These are phyloP conservation scores for Aspergillus diversus DNA, from an alignment of 495 filamentous ascomycete species.

Conservation along the genomic window DNA sequence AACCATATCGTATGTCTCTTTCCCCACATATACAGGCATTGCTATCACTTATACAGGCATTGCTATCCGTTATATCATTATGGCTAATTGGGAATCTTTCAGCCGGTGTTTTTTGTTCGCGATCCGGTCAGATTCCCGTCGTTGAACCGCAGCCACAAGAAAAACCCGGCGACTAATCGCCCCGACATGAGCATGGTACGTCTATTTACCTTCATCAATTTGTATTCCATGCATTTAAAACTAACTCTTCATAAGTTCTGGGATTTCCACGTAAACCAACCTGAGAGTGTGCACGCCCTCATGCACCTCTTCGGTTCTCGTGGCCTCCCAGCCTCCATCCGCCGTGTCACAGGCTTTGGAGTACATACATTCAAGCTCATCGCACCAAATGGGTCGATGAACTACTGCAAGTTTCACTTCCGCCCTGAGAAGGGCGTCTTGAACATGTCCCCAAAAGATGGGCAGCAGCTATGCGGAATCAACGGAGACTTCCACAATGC, in stretches of 20 bases:
- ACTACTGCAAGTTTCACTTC: slow-evolving; percentile 68
- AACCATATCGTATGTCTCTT: slow-evolving; percentile 33
- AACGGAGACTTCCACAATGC: slow-evolving; percentile 43
- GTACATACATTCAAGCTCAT: slow-evolving; percentile 70
- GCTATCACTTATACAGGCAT: too few relatives aligned
- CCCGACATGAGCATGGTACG: slow-evolving; percentile 54
- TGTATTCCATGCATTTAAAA: background rate
- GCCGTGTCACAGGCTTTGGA: slow-evolving; percentile 67
- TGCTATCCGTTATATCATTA: too few relatives aligned
- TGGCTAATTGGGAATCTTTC: background rate
- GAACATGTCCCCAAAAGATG: slow-evolving; percentile 58
- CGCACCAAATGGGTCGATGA: slow-evolving; percentile 54
- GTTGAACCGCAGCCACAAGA: slow-evolving; percentile 56
- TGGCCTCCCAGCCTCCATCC: slow-evolving; percentile 63
- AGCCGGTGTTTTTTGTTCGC: slow-evolving; percentile 57
- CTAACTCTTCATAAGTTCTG: slow-evolving; percentile 46
- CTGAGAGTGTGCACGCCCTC: slow-evolving; percentile 60
- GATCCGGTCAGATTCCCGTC: slow-evolving; percentile 59
- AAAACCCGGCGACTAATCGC: slow-evolving; percentile 49
- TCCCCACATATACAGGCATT: background rate
- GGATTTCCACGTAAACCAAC: slow-evolving; percentile 48
- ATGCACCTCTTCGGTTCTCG: slow-evolving; percentile 71
- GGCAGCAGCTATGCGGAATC: slow-evolving; percentile 53
- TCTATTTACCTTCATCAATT: background rate
- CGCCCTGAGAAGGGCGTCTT: slow-evolving; percentile 59